Evolutionary conservation across 148 eudicot genomes (phyloP).

Genomic region (Chenopodium album): DNA sequence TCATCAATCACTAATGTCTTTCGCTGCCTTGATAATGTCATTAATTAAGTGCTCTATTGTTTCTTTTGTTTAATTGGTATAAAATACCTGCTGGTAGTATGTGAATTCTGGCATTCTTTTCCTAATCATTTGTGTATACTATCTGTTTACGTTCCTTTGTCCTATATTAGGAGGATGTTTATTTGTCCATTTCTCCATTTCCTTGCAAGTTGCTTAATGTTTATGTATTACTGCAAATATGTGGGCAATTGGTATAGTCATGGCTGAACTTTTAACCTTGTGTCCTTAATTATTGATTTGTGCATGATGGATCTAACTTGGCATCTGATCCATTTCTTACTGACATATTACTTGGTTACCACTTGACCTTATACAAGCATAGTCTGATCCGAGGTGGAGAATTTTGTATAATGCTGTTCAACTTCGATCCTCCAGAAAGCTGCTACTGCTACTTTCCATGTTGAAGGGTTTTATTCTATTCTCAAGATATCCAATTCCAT

Average conservation of each 20-base stretch:
- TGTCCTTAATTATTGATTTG: constrained; percentile 34
- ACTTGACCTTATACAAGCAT: too few species aligned
- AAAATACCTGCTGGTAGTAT: not conserved
- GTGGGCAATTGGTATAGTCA: constrained; percentile 97
- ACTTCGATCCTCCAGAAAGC: too few species aligned
- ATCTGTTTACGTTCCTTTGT: not conserved
- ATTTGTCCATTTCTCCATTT: not conserved
- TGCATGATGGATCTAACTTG: too few species aligned
- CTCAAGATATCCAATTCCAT: too few species aligned
- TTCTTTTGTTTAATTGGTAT: too few species aligned
- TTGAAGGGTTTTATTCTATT: too few species aligned
- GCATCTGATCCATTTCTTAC: too few species aligned
- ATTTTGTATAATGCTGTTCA: too few species aligned
- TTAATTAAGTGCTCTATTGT: not conserved
- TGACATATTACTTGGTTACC: too few species aligned
- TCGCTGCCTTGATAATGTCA: not conserved
- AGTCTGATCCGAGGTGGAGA: too few species aligned
- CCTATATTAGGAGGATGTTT: not conserved
- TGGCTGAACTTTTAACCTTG: constrained; percentile 84
- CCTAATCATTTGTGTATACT: not conserved
- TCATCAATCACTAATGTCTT: not conserved
- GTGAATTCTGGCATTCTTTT: not conserved
- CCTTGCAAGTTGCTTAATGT: constrained; percentile 8
- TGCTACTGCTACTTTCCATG: too few species aligned
- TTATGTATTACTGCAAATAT: constrained; percentile 54